Evolutionary conservation across 805 yeast species (phyloP), one percentile per base, ranked within the genome.

Genomic region (Brettanomyces naardenensis): DNA sequence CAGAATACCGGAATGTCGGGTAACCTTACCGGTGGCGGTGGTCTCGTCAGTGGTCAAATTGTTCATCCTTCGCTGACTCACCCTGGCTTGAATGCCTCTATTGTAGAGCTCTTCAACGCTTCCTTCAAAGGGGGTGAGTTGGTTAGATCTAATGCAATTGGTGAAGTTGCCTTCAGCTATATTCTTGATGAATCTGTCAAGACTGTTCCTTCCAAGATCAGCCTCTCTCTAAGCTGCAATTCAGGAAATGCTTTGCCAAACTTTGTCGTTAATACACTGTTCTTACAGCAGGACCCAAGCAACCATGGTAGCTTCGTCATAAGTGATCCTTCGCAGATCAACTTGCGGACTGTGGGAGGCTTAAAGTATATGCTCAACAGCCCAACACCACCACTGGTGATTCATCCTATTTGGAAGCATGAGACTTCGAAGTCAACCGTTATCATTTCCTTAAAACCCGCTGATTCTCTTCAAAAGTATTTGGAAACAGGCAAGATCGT

Each of bases 341-440:
- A 73, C 28, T 68, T 78, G 30, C 75, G 76, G 50, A 80, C 94
- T 1, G 65, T 83, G 27, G 94, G 94, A 20, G 95, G 89, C 0
- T 62, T 89, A 48, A 85, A 85, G 56, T 90, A 89, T 54, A 68
- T 80, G 54, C 53, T 74, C 35, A 69, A 69, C 30, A 62, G 66
- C 38, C 62, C 67, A 41, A 56, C 62, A 13, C 74, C 80, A 7
- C 97, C 97, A 10, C 59, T 90, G 19, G 58, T 73, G 21, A 69
- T 90, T 33, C 69, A 77, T 28, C 96, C 95, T 30, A 75, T 81
- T 32, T 92, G 97, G 97, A 82, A 88, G 53, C 82, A 81, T 54
- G 96, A 89, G 57, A 70, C 71, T 15, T 79, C 71, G 39, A 95
- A 88, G 62, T 79, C 96, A 1, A 80, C 95, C 47, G 81, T 90